phyloP scores from a whole-genome alignment of 768 basidiomycete genomes.

The Leccinum barrowsii region DNA sequence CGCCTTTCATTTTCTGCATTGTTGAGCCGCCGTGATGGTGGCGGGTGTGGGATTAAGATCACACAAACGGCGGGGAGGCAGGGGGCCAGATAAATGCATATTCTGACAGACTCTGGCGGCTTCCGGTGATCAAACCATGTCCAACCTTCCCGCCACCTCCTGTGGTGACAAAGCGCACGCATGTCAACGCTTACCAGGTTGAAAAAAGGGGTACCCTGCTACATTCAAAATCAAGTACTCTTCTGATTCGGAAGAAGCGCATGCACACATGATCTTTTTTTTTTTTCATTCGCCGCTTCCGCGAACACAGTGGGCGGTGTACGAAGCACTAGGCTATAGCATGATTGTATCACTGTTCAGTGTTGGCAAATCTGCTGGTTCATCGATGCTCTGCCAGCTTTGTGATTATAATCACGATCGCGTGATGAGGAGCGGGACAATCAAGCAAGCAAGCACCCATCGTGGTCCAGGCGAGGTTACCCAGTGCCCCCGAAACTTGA shows the following conservation, averaged over 20 bases:
- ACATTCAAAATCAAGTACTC: neutral
- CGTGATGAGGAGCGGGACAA: neutral
- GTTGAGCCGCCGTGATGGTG: conserved; percentile 1
- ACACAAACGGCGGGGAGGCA: neutral
- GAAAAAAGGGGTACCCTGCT: neutral
- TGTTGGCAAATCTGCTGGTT: neutral
- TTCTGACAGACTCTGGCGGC: neutral
- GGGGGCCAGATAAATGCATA: neutral
- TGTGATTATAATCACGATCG: neutral
- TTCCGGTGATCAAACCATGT: conserved; percentile 8
- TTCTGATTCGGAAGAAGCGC: neutral
- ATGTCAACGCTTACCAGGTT: neutral
- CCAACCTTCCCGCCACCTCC: neutral
- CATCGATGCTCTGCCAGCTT: neutral
- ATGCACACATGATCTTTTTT: neutral
- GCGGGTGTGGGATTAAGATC: conserved; percentile 1
- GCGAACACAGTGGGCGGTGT: neutral
- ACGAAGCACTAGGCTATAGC: neutral
- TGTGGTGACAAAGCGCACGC: neutral
- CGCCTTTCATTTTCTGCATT: conserved; percentile 12
- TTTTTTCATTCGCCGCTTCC: neutral
- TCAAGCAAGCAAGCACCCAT: neutral
- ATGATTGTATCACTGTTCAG: neutral
- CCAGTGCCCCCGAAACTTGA: neutral
- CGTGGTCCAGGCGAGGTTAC: neutral